Evolutionary conservation across 768 basidiomycete species (phyloP).

Genomic region (Naganishia kalamii): DNA sequence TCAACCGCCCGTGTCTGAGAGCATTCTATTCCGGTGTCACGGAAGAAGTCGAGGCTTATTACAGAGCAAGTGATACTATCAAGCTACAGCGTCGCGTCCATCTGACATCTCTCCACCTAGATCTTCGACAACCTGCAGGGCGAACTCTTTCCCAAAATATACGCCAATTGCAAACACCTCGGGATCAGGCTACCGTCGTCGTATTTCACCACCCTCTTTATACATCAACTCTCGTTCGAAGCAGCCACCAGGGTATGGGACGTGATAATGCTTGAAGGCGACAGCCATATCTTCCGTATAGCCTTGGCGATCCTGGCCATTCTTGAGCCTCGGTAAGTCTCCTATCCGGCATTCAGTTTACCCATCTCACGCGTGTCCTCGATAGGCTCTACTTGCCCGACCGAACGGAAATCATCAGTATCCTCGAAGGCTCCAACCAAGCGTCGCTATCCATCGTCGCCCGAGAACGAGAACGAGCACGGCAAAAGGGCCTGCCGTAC

Average conservation of each 20-base stretch:
- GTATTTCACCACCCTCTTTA: slow-evolving; percentile 41
- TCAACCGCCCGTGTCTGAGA: slow-evolving; percentile 37
- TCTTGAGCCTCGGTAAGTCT: slow-evolving; percentile 41
- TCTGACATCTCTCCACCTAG: background rate
- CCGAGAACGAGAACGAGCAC: slow-evolving; percentile 40
- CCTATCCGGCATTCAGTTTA: background rate
- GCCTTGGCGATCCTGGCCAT: slow-evolving; percentile 43
- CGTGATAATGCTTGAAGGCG: slow-evolving; percentile 44
- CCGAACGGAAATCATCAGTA: slow-evolving; percentile 38
- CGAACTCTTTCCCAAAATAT: slow-evolving; percentile 43
- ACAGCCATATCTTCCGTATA: slow-evolving; percentile 42
- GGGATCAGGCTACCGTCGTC: slow-evolving; percentile 41
- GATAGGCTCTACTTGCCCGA: slow-evolving; percentile 43
- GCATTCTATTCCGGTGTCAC: slow-evolving; percentile 38
- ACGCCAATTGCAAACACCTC: slow-evolving; percentile 44
- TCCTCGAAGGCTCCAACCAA: slow-evolving; percentile 41
- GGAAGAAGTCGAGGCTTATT: slow-evolving; percentile 44
- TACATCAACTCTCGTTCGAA: slow-evolving; percentile 44
- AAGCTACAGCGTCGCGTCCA: background rate
- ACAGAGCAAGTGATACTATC: slow-evolving; percentile 29
- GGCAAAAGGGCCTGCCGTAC: slow-evolving; percentile 36
- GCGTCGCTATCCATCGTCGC: slow-evolving; percentile 38
- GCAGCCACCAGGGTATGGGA: slow-evolving; percentile 42
- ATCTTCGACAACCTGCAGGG: slow-evolving; percentile 43
- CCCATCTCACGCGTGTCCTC: background rate